A percentile compares a stretch with the other conserved stretches of the same genome.
phyloP scores from a whole-genome alignment of 192 early-diverging fungal species.

The Neocallimastix lanati region DNA sequence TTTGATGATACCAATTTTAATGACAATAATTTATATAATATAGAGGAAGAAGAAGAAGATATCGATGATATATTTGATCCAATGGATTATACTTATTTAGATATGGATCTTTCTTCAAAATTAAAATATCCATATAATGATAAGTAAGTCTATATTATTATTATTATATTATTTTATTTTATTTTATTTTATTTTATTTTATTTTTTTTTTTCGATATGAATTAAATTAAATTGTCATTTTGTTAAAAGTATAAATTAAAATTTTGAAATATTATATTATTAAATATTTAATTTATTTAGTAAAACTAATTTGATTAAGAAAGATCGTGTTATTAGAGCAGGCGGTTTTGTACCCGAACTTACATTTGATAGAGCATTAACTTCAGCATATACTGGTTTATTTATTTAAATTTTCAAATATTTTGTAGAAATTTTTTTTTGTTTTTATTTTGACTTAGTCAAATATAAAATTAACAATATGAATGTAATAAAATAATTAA shows the following conservation, averaged over 20 bases:
- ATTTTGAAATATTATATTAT: no score
- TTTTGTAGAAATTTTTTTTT: no score
- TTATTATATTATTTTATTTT: not conserved
- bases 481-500: no score
- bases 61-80: constrained; percentile 20
- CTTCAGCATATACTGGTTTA: constrained; percentile 11
- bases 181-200: not conserved
- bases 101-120: constrained; percentile 7
- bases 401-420: not conserved
- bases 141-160: constrained; percentile 18
- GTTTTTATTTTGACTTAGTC: no score
- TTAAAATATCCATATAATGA: constrained; percentile 22
- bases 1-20: constrained; percentile 1
- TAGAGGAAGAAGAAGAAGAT: constrained; percentile 4
- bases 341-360: constrained; percentile 21
- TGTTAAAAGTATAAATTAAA: no score
- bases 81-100: constrained; percentile 23
- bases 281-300: not conserved
- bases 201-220: no score
- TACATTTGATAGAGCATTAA: constrained; percentile 17
- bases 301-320: constrained; percentile 8
- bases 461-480: no score
- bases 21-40: constrained; percentile 3
- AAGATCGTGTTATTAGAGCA: constrained; percentile 4
- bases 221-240: no score